Base-by-base conservation (phyloP, 176 grass and related monocot genomes). In the Musa itinerans region DNA sequence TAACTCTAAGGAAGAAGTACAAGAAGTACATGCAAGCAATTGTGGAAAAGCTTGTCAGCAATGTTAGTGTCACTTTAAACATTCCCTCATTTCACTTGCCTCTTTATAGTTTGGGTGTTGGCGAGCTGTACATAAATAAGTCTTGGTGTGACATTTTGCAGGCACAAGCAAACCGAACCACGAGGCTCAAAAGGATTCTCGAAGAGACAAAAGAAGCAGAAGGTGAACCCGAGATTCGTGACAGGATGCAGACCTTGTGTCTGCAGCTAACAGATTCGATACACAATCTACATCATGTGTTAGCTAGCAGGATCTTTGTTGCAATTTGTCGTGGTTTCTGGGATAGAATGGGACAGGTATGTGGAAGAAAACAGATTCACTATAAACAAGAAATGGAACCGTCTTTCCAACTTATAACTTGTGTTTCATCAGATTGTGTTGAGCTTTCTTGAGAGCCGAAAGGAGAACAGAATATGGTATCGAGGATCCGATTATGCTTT, bases 401-500 rank as follows among this genome's bases (percentile, higher is more conserved):
- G 20, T 43, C 3, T 20, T 52, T 52, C 17, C 19, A 34, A 5
- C 74, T 63, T 80, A 61, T 54, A 53, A 81, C 66, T 74, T 20
- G 16, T 17, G 59, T 86, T 79, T 81, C 17, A n/a, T 65, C 83
- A 97, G 94, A 89, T 89, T 75, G 86, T 93, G 50, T 68, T 93
- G 79, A 89, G 81, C 34, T 97, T 97, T 80, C 84, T 97, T 7
- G 94, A 97, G 82, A 93, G 94, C 82, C 88, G 82, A 83, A 97
- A 93, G 82, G 94, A 93, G 86, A 97, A 97, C 81, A 88, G 86
- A 27, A 89, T 92, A 80, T 97, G 88, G 81, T 97, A 93, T 50
- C 69, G 84, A 54, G 94, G 90, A 85, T 97, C 94, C 7, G 82
- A 83, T 75, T 90, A 92, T 13, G 86, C 94, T 72, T 71, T 97